Conservation (phyloP, 208 protist genomes). For the Acanthamoeba healyi region DNA sequence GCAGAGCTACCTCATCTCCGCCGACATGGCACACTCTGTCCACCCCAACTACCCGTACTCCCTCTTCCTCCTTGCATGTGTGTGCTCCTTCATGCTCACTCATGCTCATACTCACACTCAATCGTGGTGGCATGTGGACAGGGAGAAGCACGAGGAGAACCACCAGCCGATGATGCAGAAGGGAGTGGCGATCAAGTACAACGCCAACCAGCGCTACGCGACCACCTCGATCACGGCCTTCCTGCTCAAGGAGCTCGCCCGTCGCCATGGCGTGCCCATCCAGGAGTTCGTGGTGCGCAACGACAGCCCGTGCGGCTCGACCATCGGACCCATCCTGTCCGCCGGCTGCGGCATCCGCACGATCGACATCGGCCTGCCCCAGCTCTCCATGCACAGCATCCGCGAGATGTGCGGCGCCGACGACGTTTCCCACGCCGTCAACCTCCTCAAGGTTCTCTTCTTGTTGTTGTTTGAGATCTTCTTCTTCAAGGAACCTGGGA, state of each 20-base stretch:
- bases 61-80: background rate
- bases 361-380: constrained; percentile 97
- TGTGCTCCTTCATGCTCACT: background rate
- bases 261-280: constrained; percentile 80
- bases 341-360: constrained; percentile 95
- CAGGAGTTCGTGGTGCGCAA: constrained; percentile 97
- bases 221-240: constrained; percentile 94
- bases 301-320: constrained; percentile 97
- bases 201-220: constrained; percentile 97
- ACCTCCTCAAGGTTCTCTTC: constrained; percentile 90
- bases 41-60: constrained; percentile 96
- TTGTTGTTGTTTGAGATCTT: background rate
- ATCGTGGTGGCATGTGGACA: background rate
- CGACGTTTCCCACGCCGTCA: constrained; percentile 93
- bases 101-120: no score
- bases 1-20: constrained; percentile 95
- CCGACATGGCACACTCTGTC: constrained; percentile 97
- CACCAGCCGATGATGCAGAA: constrained; percentile 94
- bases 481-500: background rate
- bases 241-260: constrained; percentile 92
- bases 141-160: constrained; percentile 94
- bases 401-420: constrained; percentile 96
- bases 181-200: constrained; percentile 97
- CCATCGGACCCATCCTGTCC: constrained; percentile 97
- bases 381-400: constrained; percentile 98